Evolutionary conservation across 2,329 filamentous ascomycete species (phyloP), one percentile per base, ranked within the genome.

Genomic region (Penicillium aurantiogriseum): DNA sequence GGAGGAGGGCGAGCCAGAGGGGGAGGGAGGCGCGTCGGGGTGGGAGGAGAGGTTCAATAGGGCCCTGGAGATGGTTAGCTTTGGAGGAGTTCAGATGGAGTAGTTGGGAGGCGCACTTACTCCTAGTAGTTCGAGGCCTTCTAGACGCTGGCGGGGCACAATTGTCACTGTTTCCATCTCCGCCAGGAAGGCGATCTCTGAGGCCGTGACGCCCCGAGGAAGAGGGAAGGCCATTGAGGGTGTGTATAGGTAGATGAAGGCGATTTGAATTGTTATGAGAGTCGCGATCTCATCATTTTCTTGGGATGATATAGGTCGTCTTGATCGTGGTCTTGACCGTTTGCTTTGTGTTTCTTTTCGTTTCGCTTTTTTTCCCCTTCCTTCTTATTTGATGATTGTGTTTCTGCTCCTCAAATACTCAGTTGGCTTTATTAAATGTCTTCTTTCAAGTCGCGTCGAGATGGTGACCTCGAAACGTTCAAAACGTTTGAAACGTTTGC

Each of bases 111-210:
- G 36, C 33, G 39, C 42, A 68, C 66, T 80, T 81, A 97, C 94
- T 64, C 88, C 87, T 54, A 99, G 84, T 61, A 99, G 83, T 67
- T 90, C 83, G 62, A 99, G 89, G 65, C 85, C 86, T 64, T 97
- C 92, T 52, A 99, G 86, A 63, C 90, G 85, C 74, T 97, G 92
- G 53, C 94, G 90, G 36, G 94, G 94, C 49, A 97, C 86, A 23
- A 99, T 85, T 0, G 92, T 97, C 55, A 99, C 89, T 69, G 91
- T 85, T 79, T 97, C 93, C 92, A 97, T 97, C 79, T 99, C 94
- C 76, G 92, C 96, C 29, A 97, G 80, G 71, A 97, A 99, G 50
- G 92, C 90, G 45, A 95, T 89, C 78, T 99, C 94, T 63, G 90
- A 82, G 58, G 94, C 91, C 67, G 90, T 88, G 44, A 97, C 83